Evolutionary conservation across 2,329 filamentous ascomycete genomes (phyloP), one percentile per base, ranked within the genome.

Genomic region (Epichloe gansuensis): DNA sequence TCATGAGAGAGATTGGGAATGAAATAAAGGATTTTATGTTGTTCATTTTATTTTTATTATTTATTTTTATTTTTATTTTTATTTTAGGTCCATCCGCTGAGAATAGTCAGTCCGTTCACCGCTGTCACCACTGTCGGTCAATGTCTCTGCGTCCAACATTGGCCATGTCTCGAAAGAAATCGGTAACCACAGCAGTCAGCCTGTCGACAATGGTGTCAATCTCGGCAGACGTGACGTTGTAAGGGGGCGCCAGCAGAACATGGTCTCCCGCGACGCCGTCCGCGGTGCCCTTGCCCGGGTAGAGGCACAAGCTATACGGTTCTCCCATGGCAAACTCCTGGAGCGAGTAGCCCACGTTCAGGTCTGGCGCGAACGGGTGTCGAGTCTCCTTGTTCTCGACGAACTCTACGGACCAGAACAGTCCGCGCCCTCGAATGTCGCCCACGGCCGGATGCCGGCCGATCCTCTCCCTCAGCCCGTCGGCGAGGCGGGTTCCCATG

Each of bases 171-270:
- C 25, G 25, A 25, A 25, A 25, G 25, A 25, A 25, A 25, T 25
- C 25, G 25, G 25, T 25, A 6, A 25, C 25, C 25, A 25, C 25
- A 5, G 25, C 25, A 25, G 25, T 5, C 25, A 25, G 1, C 25
- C 25, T 25, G 25, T 25, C 25, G 25, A 25, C 25, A 6, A 25
- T 25, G 4, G 25, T 25, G 25, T 25, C 25, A 25, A 25, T 25
- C 25, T 25, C 25, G 25, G 25, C 25, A 25, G 25, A 25, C 1
- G 74, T 79, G 23, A 83, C 72, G 45, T 78, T 88, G 66, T 82
- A 88, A 88, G 86, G 75, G 5, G 86, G 86, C 1, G 84, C 78
- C 11, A 91, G 60, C 28, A 90, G 31, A 12, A 51, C 42, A 31
- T 51, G 50, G 31, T 51, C 50, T n/a, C 50, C 50, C 31, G 21